A percentile compares a stretch with the other conserved stretches of the same genome.
Evolutionary conservation across 352 stramenopile genomes (phyloP).

Genomic region (Globisporangium radiosum): DNA sequence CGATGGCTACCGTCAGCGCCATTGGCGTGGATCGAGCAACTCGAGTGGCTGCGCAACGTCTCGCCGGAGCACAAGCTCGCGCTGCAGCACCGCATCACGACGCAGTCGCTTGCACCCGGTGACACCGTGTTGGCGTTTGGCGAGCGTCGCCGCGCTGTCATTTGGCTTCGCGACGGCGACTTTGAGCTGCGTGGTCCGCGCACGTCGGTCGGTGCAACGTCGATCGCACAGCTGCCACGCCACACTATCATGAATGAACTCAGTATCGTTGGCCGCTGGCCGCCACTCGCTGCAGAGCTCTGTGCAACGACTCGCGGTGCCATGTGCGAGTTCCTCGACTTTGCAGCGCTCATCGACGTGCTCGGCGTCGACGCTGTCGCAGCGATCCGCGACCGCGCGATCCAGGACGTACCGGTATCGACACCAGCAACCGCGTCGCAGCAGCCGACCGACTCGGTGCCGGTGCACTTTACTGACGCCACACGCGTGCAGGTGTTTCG

Average conservation of each 20-base stretch:
- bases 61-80: conserved; percentile 2
- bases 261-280: conserved; percentile 42
- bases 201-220: conserved; percentile 31
- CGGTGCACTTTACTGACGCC: conserved; percentile 23
- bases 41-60: conserved; percentile 11
- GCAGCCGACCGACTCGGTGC: background rate
- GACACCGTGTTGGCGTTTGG: conserved; percentile 37
- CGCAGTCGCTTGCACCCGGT: conserved; percentile 11
- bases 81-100: conserved; percentile 13
- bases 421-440: too few relatives aligned
- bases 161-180: conserved; percentile 36
- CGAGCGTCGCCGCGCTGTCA: conserved; percentile 30
- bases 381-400: conserved; percentile 29
- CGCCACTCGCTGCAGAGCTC: conserved; percentile 30
- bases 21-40: conserved; percentile 16
- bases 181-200: conserved; percentile 37
- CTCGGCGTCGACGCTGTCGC: conserved; percentile 27
- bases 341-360: conserved; percentile 23
- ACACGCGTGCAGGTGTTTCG: conserved; percentile 46
- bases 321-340: conserved; percentile 31
- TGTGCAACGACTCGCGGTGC: conserved; percentile 24
- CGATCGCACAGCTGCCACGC: conserved; percentile 21
- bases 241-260: conserved; percentile 46
- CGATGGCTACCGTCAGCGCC: background rate
- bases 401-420: conserved; percentile 3